These are phyloP conservation scores for Limnomonas spitsbergensis DNA, from an alignment of 139 green algal species.

Conservation along the genomic window DNA sequence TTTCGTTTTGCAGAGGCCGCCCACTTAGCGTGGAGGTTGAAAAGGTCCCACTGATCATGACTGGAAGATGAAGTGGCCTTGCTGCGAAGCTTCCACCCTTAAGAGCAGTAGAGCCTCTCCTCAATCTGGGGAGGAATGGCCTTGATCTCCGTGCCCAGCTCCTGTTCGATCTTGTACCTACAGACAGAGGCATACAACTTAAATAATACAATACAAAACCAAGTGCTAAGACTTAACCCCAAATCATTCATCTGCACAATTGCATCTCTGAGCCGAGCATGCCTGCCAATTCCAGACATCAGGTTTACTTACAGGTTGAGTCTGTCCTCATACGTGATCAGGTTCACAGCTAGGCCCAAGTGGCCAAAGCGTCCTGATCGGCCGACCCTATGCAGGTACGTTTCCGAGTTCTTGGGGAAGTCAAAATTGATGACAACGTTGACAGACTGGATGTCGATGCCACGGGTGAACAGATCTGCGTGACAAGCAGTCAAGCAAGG, in stretches of 20 bases:
- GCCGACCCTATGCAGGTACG: conserved; percentile 96
- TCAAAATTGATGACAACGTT: conserved; percentile 99
- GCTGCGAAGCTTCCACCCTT: too few species aligned
- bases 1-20: too few species aligned
- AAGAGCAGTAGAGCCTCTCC: conserved; percentile 91
- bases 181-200: neutral
- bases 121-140: conserved; percentile 96
- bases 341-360: conserved; percentile 95
- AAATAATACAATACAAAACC: too few species aligned
- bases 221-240: too few species aligned
- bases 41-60: too few species aligned
- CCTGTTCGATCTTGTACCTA: conserved; percentile 95
- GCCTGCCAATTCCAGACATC: neutral
- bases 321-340: conserved; percentile 98
- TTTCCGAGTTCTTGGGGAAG: conserved; percentile 99
- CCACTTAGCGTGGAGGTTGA: too few species aligned
- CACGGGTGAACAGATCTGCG: conserved; percentile 91
- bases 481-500: neutral
- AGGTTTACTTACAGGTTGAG: conserved; percentile 76
- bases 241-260: too few species aligned
- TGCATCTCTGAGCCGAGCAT: too few species aligned
- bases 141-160: conserved; percentile 99
- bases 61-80: too few species aligned
- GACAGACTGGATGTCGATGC: conserved; percentile 98
- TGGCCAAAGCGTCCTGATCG: conserved; percentile 97